These are phyloP conservation scores for Aspergillus wentii DNA, from an alignment of 495 filamentous ascomycete species.

Conservation along the genomic window DNA sequence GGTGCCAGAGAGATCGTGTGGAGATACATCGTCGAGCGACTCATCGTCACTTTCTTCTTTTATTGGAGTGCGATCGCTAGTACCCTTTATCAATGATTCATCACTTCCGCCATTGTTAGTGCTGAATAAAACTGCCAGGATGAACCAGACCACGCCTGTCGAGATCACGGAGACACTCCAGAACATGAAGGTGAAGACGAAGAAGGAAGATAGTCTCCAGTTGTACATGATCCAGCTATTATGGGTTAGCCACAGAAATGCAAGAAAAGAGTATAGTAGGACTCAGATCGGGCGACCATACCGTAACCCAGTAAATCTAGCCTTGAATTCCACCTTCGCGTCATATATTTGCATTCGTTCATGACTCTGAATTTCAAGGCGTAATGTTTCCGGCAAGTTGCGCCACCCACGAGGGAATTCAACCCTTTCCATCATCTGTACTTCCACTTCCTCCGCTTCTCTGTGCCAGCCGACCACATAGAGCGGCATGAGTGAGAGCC, in stretches of 20 bases:
- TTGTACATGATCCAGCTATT: constrained; percentile 78
- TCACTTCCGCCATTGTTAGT: constrained; percentile 9
- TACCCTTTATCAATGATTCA: constrained; percentile 22
- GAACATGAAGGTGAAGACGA: constrained; percentile 63
- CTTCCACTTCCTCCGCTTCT: constrained; percentile 51
- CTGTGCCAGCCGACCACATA: constrained; percentile 54
- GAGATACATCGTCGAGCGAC: neutral
- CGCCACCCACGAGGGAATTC: constrained; percentile 54
- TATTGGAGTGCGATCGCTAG: constrained; percentile 15
- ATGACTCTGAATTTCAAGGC: constrained; percentile 63
- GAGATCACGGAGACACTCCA: constrained; percentile 68
- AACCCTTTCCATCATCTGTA: constrained; percentile 68
- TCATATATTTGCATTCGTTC: constrained; percentile 70
- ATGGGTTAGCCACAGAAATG: too few species aligned
- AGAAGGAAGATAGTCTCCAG: constrained; percentile 62
- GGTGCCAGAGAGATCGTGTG: too few species aligned
- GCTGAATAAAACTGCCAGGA: constrained; percentile 35
- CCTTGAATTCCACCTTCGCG: constrained; percentile 60
- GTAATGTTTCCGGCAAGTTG: constrained; percentile 51
- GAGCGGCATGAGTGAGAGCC: constrained; percentile 49
- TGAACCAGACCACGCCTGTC: constrained; percentile 53
- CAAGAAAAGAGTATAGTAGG: too few species aligned
- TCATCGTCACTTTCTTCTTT: constrained; percentile 27
- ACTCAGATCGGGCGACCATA: too few species aligned
- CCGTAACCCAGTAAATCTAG: constrained; percentile 67